These are phyloP conservation scores for Colletotrichum sp. DNA, from an alignment of 2,329 filamentous ascomycete genomes.

Conservation along the genomic window DNA sequence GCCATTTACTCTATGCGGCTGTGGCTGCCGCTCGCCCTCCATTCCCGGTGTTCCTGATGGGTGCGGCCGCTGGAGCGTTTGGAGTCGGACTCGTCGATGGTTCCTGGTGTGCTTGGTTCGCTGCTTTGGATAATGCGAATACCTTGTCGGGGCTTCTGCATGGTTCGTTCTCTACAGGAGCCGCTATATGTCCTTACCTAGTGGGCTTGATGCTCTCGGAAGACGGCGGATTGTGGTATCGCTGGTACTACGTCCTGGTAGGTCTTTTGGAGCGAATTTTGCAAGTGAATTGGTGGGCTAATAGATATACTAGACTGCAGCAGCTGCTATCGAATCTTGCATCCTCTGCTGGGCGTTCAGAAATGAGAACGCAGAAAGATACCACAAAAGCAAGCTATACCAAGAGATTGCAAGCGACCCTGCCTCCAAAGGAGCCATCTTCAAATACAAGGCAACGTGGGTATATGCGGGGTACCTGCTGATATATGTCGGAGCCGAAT, in stretches of 20 bases:
- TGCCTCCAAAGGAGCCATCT: slow-evolving; percentile 23
- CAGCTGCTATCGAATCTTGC: slow-evolving; percentile 60
- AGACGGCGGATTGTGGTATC: slow-evolving; percentile 68
- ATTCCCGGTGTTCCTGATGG: slow-evolving; percentile 68
- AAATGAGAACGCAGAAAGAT: slow-evolving; percentile 60
- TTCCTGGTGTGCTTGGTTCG: slow-evolving; percentile 51
- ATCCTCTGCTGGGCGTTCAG: slow-evolving; percentile 65
- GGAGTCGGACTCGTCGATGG: slow-evolving; percentile 47
- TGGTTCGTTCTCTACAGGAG: slow-evolving; percentile 74
- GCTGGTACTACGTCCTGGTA: slow-evolving; percentile 79
- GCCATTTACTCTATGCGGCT: slow-evolving; percentile 61
- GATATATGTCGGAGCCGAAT: slow-evolving; percentile 48
- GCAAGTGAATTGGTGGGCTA: not conserved
- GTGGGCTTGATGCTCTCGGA: slow-evolving; percentile 76
- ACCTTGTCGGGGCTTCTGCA: slow-evolving; percentile 73
- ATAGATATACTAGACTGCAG: slow-evolving; percentile 29
- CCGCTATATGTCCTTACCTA: slow-evolving; percentile 70
- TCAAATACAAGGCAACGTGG: slow-evolving; percentile 41
- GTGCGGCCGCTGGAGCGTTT: slow-evolving; percentile 59
- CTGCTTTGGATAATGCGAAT: slow-evolving; percentile 42
- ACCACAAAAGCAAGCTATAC: slow-evolving; percentile 50
- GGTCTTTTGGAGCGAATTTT: not conserved
- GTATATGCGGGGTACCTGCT: slow-evolving; percentile 47
- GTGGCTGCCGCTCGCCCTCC: slow-evolving; percentile 71
- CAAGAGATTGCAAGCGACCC: not conserved